A percentile compares a stretch with the other conserved stretches of the same genome.
Conservation (phyloP, 352 stramenopile genomes). For the Thalassiosira livingstoniorum region DNA sequence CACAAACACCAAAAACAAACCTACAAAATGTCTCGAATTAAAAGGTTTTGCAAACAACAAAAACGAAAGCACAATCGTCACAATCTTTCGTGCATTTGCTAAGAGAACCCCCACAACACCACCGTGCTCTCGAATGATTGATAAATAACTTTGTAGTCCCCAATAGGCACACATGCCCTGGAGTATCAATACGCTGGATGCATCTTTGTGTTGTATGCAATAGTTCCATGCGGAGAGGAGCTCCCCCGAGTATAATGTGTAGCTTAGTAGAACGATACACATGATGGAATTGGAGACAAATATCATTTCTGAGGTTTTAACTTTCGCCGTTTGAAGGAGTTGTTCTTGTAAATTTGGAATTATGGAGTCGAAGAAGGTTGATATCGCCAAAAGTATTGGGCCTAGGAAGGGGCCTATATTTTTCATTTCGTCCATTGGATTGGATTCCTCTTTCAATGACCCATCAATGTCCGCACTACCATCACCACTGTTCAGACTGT, state of each 20-base stretch:
- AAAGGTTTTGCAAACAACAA: constrained; percentile 68
- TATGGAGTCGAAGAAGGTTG: constrained; percentile 62
- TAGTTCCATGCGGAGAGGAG: constrained; percentile 45
- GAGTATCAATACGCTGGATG: constrained; percentile 24
- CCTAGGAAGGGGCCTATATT: constrained; percentile 48
- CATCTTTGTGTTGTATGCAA: constrained; percentile 41
- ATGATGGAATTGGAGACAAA: constrained; percentile 58
- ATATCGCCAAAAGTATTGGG: constrained; percentile 48
- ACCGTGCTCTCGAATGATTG: constrained; percentile 58
- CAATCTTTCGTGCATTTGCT: constrained; percentile 61
- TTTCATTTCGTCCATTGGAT: too few species aligned
- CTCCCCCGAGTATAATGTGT: constrained; percentile 56
- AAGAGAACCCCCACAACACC: constrained; percentile 58
- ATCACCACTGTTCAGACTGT: constrained; percentile 12
- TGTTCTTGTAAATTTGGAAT: constrained; percentile 67
- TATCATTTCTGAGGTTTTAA: constrained; percentile 62
- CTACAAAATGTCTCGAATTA: constrained; percentile 51
- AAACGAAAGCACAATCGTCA: constrained; percentile 62
- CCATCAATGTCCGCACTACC: not conserved
- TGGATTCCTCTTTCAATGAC: too few species aligned
- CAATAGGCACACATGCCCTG: constrained; percentile 59
- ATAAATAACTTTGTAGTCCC: constrained; percentile 58
- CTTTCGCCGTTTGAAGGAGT: constrained; percentile 54
- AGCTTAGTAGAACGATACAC: constrained; percentile 54
- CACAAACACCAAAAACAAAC: constrained; percentile 54